Conservation (phyloP, 306 rosid species). For the Luffa acutangula region DNA sequence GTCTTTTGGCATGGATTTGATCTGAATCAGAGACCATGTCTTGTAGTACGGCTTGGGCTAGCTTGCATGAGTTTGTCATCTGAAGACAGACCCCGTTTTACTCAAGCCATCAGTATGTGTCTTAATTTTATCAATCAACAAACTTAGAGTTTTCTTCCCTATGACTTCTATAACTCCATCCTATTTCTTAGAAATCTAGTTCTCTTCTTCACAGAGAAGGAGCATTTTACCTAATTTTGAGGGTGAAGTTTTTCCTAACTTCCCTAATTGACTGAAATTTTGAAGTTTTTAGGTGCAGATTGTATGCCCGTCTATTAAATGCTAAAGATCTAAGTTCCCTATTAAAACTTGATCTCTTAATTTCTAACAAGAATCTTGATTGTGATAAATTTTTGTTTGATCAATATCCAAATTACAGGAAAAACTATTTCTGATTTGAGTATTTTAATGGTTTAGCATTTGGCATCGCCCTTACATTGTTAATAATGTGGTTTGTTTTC, state of each 20-base stretch:
- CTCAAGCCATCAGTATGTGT: slow-evolving; percentile 73
- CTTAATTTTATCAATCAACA: slow-evolving; percentile 8
- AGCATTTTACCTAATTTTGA: not conserved
- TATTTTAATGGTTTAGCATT: not conserved
- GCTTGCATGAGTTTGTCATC: slow-evolving; percentile 49
- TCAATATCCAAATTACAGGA: not conserved
- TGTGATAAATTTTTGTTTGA: not conserved
- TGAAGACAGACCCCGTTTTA: slow-evolving; percentile 57
- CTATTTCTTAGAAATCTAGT: not conserved
- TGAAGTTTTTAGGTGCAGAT: not conserved
- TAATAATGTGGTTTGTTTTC: not conserved
- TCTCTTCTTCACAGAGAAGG: not conserved
- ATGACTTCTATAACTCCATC: not conserved
- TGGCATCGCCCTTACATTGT: not conserved
- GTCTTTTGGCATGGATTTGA: slow-evolving; percentile 85
- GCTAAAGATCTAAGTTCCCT: not conserved
- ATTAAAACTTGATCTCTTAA: not conserved
- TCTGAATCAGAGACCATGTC: slow-evolving; percentile 57
- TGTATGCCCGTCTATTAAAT: not conserved
- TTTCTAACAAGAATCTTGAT: not conserved
- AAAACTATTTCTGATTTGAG: not conserved
- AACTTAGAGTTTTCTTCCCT: not conserved
- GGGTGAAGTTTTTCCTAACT: not conserved
- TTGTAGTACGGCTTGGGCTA: slow-evolving; percentile 71
- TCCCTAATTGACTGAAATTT: not conserved